Percentiles rank a stretch among this genome's conserved stretches.
Conservation (phyloP, 257 asterid genomes). For the Sherardia arvensis region DNA sequence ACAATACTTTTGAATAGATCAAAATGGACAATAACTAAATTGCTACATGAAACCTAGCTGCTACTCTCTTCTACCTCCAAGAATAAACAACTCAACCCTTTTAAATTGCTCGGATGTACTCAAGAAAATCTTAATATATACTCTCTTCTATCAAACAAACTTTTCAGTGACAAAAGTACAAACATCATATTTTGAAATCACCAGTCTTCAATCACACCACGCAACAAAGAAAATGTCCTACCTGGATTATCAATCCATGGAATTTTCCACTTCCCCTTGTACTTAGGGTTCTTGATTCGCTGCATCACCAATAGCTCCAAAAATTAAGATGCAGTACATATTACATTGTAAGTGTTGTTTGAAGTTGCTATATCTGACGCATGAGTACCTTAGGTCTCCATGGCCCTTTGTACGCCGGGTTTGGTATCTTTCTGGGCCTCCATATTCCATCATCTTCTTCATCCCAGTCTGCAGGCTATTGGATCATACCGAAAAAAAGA, state of each 20-base stretch:
- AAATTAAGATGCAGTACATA: not conserved
- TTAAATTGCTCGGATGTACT: not conserved
- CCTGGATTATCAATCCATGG: conserved; percentile 97
- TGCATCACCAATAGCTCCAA: conserved; percentile 1
- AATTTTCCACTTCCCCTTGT: conserved; percentile 89
- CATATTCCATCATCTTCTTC: conserved; percentile 90
- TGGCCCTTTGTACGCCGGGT: conserved; percentile 73
- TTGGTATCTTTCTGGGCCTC: conserved; percentile 65
- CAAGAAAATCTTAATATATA: not conserved
- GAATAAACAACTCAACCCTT: not conserved
- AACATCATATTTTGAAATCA: not conserved
- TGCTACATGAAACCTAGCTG: not conserved
- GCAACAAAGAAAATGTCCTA: conserved; percentile 9
- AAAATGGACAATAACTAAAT: not conserved
- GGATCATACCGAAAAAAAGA: not conserved
- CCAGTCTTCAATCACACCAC: not conserved
- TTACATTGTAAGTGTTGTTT: not conserved
- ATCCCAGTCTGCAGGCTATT: conserved; percentile 84
- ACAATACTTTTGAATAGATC: not conserved
- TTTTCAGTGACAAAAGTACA: not conserved
- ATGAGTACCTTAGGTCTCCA: conserved; percentile 55
- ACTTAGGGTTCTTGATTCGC: conserved; percentile 74
- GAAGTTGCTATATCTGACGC: not conserved
- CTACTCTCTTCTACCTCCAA: not conserved
- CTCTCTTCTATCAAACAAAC: not conserved